Conservation (phyloP, 768 basidiomycete species). For the Tylopilus balloui region DNA sequence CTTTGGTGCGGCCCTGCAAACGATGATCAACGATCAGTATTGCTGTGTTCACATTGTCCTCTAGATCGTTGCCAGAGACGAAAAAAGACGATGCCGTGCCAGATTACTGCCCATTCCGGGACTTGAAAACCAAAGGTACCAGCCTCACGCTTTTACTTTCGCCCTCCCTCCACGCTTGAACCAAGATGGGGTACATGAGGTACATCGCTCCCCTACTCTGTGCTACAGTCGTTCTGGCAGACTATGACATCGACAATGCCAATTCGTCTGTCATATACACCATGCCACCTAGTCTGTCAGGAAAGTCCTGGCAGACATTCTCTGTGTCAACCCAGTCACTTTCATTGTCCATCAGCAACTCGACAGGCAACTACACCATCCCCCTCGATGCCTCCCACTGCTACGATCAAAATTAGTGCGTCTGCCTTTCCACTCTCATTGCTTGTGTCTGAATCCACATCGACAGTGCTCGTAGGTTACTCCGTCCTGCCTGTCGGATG, state of each 20-base stretch:
- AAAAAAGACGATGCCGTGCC: too few species aligned
- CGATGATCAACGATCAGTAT: conserved; percentile 1
- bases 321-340: conserved; percentile 1
- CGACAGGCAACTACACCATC: conserved; percentile 19
- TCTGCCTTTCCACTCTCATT: neutral
- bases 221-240: conserved; percentile 13
- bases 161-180: neutral
- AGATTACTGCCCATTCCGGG: too few species aligned
- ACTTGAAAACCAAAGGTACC: too few species aligned
- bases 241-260: conserved; percentile 24
- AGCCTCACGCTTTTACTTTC: neutral
- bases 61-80: too few species aligned
- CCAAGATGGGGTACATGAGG: conserved; percentile 4
- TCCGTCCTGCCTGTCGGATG: neutral
- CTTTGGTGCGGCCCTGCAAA: neutral
- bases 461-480: conserved; percentile 19
- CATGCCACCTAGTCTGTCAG: conserved; percentile 12
- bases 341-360: conserved; percentile 9
- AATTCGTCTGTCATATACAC: conserved; percentile 19
- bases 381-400: conserved; percentile 16
- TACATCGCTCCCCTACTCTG: conserved; percentile 9
- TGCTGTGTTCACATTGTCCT: conserved; percentile 7
- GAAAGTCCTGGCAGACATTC: conserved; percentile 11
- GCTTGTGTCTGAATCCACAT: neutral
- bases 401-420: conserved; percentile 26